Conservation (phyloP, 2,329 filamentous ascomycete species). For the Paecilomyces formosus region DNA sequence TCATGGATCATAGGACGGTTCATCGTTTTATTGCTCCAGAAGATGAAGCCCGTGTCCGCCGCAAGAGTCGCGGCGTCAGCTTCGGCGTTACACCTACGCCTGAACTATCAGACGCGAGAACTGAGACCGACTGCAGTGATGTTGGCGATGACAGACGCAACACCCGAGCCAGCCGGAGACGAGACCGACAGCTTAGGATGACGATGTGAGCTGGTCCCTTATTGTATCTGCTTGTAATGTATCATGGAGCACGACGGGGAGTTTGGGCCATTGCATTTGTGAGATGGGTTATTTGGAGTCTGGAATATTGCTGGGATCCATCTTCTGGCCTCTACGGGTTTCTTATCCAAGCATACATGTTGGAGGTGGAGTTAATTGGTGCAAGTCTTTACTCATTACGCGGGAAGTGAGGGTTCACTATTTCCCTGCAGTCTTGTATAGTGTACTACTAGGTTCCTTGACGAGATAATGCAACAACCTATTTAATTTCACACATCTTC, state of each 20-base stretch:
- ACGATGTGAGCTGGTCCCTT: constrained; percentile 18
- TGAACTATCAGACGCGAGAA: constrained; percentile 29
- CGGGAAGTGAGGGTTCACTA: background rate
- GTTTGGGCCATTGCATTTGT: background rate
- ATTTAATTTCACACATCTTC: background rate
- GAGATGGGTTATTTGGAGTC: background rate
- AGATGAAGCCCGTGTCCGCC: constrained; percentile 49
- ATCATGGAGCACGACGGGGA: background rate
- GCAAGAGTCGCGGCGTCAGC: constrained; percentile 30
- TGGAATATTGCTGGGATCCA: background rate
- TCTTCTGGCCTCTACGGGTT: background rate
- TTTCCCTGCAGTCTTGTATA: background rate
- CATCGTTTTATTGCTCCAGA: constrained; percentile 72
- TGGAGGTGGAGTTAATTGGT: background rate
- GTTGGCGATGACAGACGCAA: constrained; percentile 24
- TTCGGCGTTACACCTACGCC: constrained; percentile 29
- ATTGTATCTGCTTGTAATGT: background rate
- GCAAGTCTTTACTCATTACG: background rate
- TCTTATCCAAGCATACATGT: background rate
- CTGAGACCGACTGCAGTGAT: constrained; percentile 32
- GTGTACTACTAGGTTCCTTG: background rate
- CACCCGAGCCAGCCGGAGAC: constrained; percentile 26
- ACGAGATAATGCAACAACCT: background rate
- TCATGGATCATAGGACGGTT: constrained; percentile 79
- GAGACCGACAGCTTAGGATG: constrained; percentile 25